These are phyloP conservation scores for Tilletia walkeri DNA, from an alignment of 1,284 basidiomycete species.

Conservation along the genomic window DNA sequence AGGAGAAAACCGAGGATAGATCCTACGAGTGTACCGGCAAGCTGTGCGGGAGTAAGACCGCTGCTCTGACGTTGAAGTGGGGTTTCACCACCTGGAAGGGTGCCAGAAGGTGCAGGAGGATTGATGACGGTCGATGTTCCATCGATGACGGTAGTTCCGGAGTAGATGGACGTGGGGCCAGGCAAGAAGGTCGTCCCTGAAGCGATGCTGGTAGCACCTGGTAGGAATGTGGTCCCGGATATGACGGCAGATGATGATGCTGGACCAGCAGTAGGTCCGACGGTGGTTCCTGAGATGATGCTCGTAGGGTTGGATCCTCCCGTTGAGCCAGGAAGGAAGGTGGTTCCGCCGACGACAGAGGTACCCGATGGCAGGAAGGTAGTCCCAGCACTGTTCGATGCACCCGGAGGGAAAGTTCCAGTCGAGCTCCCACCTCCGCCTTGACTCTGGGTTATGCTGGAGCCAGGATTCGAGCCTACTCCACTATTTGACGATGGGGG, in stretches of 20 bases:
- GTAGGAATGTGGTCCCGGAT: neutral
- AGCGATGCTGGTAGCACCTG: neutral
- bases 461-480: neutral
- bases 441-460: neutral
- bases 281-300: neutral
- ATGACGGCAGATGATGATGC: neutral
- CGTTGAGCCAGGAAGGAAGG: slow-evolving; percentile 1
- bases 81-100: neutral
- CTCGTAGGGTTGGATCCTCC: neutral
- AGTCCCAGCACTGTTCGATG: neutral
- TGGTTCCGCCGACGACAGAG: slow-evolving; percentile 4
- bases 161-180: neutral
- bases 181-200: slow-evolving; percentile 4
- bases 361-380: slow-evolving; percentile 1
- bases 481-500: neutral
- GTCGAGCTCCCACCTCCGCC: neutral
- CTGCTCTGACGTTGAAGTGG: slow-evolving; percentile 4
- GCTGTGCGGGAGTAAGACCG: slow-evolving; percentile 9
- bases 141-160: neutral
- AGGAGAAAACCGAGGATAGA: slow-evolving; percentile 8
- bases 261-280: neutral
- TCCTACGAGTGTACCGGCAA: slow-evolving; percentile 3
- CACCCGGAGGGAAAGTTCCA: too few relatives aligned
- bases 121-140: slow-evolving; percentile 3
- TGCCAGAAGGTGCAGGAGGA: neutral